Percentiles rank a stretch among this genome's conserved stretches.
Conservation (phyloP, 1,284 basidiomycete genomes). For the Fomitopsis palustris region DNA sequence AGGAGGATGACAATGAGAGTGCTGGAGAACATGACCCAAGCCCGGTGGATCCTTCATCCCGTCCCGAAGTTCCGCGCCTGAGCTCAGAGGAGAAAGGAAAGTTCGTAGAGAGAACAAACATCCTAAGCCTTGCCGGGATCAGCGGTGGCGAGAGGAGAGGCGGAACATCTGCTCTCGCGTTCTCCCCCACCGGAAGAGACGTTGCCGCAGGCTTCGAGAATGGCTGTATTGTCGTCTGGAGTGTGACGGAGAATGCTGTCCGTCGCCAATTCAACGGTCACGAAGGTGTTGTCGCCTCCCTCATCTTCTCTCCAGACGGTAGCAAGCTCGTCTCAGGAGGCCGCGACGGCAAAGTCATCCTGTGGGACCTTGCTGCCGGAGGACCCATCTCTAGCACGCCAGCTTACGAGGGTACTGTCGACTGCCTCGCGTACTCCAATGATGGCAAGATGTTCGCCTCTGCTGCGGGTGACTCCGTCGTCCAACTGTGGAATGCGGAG, state of each 20-base stretch:
- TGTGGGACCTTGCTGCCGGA: constrained; percentile 7
- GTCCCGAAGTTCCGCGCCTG: background rate
- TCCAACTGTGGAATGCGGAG: constrained; percentile 15
- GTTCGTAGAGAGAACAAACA: background rate
- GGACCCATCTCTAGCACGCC: background rate
- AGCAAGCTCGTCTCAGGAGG: constrained; percentile 15
- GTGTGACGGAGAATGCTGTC: constrained; percentile 1
- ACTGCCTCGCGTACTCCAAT: constrained; percentile 16
- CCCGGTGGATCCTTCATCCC: background rate
- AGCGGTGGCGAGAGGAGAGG: background rate
- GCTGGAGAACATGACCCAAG: background rate
- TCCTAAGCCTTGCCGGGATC: background rate
- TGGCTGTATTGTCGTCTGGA: constrained; percentile 22
- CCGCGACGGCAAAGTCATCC: constrained; percentile 5
- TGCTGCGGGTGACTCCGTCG: constrained; percentile 16
- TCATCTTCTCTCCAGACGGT: constrained; percentile 21
- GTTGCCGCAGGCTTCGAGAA: constrained; percentile 17
- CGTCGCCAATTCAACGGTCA: constrained; percentile 6
- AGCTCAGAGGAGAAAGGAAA: background rate
- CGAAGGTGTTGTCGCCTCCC: constrained; percentile 10
- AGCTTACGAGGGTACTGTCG: constrained; percentile 13
- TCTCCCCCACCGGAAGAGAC: background rate
- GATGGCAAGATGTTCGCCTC: constrained; percentile 17
- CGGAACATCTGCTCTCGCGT: background rate
- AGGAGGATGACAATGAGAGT: too few relatives aligned